These are phyloP conservation scores for Aspergillus sp. DNA, from an alignment of 2,329 filamentous ascomycete genomes.

Conservation along the genomic window DNA sequence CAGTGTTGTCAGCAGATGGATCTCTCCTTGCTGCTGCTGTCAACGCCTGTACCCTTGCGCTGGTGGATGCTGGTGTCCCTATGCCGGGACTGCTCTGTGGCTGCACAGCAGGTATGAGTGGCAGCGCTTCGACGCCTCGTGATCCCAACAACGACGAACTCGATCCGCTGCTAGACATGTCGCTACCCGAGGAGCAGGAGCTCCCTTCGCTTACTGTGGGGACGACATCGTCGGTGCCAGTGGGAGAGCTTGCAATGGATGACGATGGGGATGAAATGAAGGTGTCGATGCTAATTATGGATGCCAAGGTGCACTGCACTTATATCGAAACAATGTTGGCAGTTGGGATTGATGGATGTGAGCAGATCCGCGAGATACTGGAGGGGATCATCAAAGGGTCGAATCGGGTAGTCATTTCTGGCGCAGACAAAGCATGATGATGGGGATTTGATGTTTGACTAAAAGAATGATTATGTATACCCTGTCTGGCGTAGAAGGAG, in stretches of 20 bases:
- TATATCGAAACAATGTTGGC: conserved; percentile 89
- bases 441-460: no score
- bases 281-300: conserved; percentile 76
- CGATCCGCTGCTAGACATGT: conserved; percentile 41
- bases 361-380: conserved; percentile 74
- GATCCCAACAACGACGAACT: conserved; percentile 37
- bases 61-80: conserved; percentile 91
- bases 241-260: conserved; percentile 54
- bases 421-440: no score
- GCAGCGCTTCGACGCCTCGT: conserved; percentile 37
- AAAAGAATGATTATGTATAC: no score
- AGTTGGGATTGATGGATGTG: conserved; percentile 87
- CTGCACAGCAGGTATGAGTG: conserved; percentile 73
- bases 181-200: conserved; percentile 57
- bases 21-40: conserved; percentile 83
- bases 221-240: conserved; percentile 47
- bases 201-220: conserved; percentile 83
- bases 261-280: conserved; percentile 45
- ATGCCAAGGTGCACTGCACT: conserved; percentile 75
- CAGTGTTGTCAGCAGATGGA: conserved; percentile 86
- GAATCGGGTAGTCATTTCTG: background rate
- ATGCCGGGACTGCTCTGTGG: conserved; percentile 90
- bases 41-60: conserved; percentile 85
- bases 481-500: no score
- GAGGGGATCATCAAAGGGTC: conserved; percentile 62